phyloP scores from a whole-genome alignment of 305 asterid species.

The Fraxinus albicans region DNA sequence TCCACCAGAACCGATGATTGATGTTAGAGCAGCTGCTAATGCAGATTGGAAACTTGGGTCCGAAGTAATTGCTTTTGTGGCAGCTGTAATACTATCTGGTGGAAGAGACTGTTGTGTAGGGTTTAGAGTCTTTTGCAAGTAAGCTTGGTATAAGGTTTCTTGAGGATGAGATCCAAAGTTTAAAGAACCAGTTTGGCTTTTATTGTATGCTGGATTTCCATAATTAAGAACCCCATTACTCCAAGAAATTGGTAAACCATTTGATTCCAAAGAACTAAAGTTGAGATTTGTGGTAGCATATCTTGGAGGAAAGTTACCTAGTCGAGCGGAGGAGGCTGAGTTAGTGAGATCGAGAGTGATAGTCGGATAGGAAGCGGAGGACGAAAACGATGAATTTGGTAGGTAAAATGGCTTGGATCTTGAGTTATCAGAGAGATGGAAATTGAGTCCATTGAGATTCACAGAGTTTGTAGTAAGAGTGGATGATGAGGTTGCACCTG shows the following conservation, averaged over 20 bases:
- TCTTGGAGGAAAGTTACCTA: slow-evolving; percentile 40
- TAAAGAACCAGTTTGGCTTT: slow-evolving; percentile 45
- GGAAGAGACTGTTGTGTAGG: slow-evolving; percentile 41
- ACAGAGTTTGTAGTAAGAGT: slow-evolving; percentile 25
- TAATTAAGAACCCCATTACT: slow-evolving; percentile 45
- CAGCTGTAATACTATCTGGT: slow-evolving; percentile 75
- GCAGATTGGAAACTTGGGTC: slow-evolving; percentile 86
- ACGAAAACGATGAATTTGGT: slow-evolving; percentile 63
- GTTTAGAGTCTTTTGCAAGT: slow-evolving; percentile 42
- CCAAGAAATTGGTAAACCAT: slow-evolving; percentile 64
- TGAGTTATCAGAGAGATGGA: slow-evolving; percentile 49
- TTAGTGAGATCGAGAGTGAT: slow-evolving; percentile 78
- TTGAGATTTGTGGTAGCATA: slow-evolving; percentile 68
- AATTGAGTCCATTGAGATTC: slow-evolving; percentile 54
- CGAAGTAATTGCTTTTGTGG: slow-evolving; percentile 83
- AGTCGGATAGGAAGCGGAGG: slow-evolving; percentile 64
- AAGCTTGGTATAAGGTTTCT: slow-evolving; percentile 55
- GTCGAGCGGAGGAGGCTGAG: slow-evolving; percentile 46
- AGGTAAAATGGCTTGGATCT: slow-evolving; percentile 59
- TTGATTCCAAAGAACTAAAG: slow-evolving; percentile 72
- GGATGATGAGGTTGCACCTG: slow-evolving; percentile 32
- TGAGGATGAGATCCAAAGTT: slow-evolving; percentile 55
- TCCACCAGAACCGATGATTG: slow-evolving; percentile 52
- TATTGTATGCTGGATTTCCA: slow-evolving; percentile 41
- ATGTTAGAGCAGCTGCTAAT: slow-evolving; percentile 73